Base-by-base conservation (phyloP, 495 filamentous ascomycete species). In the Hypomontagnella monticulosa region DNA sequence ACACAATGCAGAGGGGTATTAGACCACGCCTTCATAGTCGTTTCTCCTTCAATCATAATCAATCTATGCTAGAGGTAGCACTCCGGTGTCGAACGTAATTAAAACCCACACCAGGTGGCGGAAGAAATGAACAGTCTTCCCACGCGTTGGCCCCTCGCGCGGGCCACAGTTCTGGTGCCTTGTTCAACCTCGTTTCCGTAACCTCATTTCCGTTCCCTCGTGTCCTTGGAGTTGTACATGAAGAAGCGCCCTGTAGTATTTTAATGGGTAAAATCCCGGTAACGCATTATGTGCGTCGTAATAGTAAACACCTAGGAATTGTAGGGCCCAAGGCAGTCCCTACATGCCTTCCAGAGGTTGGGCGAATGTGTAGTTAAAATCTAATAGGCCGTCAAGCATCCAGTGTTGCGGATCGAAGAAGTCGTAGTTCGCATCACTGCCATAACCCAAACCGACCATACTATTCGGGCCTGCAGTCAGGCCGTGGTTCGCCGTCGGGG, bases 371-470 rank as follows among this genome's bases (percentile, higher is more conserved):
- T 90, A 92, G 52, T 91, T 91, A 70, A 95, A 87, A 73, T 94
- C 91, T 55, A 93, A 83, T 50, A 93, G 77, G 16, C 90, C 90
- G 70, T 97, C 93, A 46, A 97, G 81, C 80, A 93, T 89, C 93
- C 93, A 96, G 73, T 92, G 91, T 70, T 96, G 78, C 0, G 93
- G 91, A 78, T 97, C 93, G 72, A 93, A 96, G 41, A 93, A 88
- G 69, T 93, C 91, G 75, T 91, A 92, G 56, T 85, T 88, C 20
- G 85, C 79, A 69, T 87, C 84, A 34, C 65, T 74, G 66, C 87
- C 81, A 74, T 89, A 86, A 56, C 83, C 83, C 73, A 78, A 74
- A 46, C 77, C 69, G 32, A 82, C 49, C 47, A 81, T 74, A 59
- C 69, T 76, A 51, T 63, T 75, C 4, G 74, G 68, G 18, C 60